Base-by-base conservation (phyloP, 495 filamentous ascomycete genomes). In the Neohortaea acidophila region DNA sequence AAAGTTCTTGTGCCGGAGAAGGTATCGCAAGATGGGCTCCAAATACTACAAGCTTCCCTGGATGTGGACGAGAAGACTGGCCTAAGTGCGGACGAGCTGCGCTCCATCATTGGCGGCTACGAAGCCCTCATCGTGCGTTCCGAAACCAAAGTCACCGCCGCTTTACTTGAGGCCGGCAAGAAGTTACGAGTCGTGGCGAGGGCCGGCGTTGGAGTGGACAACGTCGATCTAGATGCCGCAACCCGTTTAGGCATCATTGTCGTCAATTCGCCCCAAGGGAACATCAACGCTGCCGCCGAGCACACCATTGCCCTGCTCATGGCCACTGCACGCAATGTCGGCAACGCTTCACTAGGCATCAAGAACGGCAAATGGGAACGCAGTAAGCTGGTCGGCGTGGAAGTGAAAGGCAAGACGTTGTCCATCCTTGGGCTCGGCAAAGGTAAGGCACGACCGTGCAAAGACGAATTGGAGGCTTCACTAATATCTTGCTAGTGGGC, bases 131-230 rank as follows among this genome's bases (percentile, higher is more conserved):
- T 83, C 19, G 69, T 83, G 13, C 73, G 78, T 2, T 79, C 75
- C 28, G 77, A 83, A 51, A 81, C 77, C 9, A 75, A 79, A 48
- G 76, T 81, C 21, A 79, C 72, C 0, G 65, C 72, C 0, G 52
- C 54, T 12, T 57, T 81, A 0, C 64, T 83, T 4, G 49, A 53
- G 4, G 74, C 74, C 4, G 76, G 64, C 3, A 63, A 61, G 36
- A 71, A 64, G 31, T 58, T 83, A 5, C 71, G 74, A 48, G 78
- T 81, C 3, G 76, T 83, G n/a, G 78, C 78, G 8, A 60, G 78
- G 34, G 78, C 78, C 14, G 78, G 78, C 7, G 78, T 83, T 1
- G 78, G 78, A 4, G 77, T 83, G 9, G 78, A 83, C 54, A 83
- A 83, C 63, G 75, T 83, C 33, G 72, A 81, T 54, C 71, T 83